A percentile compares a stretch with the other conserved stretches of the same genome.
Conservation (phyloP, 495 filamentous ascomycete species). For the Aspergillus heteromorphus region DNA sequence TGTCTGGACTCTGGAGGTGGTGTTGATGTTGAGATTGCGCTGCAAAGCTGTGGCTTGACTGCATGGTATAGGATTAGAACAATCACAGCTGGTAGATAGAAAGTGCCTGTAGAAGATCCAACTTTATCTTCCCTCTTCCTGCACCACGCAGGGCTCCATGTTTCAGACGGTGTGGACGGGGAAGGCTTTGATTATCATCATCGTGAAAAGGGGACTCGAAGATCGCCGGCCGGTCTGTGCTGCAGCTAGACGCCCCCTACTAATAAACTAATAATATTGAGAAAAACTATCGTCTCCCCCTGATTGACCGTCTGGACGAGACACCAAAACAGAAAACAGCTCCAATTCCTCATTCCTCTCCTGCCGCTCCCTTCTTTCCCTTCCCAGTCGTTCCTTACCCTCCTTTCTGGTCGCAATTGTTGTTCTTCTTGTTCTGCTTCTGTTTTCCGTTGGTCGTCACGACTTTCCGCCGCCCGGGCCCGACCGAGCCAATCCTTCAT, state of each 20-base stretch:
- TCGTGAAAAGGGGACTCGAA: constrained; percentile 18
- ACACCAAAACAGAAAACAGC: neutral
- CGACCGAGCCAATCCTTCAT: neutral
- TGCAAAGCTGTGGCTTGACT: too few relatives aligned
- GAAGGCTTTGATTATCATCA: neutral
- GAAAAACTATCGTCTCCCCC: neutral
- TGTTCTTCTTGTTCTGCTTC: too few relatives aligned
- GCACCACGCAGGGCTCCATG: neutral
- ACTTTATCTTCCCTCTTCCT: neutral
- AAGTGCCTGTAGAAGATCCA: too few relatives aligned
- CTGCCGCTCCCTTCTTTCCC: neutral
- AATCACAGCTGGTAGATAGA: too few relatives aligned
- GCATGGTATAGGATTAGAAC: too few relatives aligned
- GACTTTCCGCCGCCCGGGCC: constrained; percentile 1
- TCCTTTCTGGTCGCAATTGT: neutral
- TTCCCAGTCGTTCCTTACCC: neutral
- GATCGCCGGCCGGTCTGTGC: constrained; percentile 22
- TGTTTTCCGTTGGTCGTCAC: too few relatives aligned
- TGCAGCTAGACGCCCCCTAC: constrained; percentile 10
- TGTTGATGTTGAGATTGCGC: too few relatives aligned
- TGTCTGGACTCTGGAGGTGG: too few relatives aligned
- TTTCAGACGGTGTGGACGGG: neutral
- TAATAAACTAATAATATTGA: constrained; percentile 13
- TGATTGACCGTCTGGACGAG: constrained; percentile 13
- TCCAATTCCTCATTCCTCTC: neutral